A percentile compares a stretch with the other conserved stretches of the same genome.
Evolutionary conservation across 805 yeast species (phyloP).

Genomic region (Metschnikowia kunwiensis): DNA sequence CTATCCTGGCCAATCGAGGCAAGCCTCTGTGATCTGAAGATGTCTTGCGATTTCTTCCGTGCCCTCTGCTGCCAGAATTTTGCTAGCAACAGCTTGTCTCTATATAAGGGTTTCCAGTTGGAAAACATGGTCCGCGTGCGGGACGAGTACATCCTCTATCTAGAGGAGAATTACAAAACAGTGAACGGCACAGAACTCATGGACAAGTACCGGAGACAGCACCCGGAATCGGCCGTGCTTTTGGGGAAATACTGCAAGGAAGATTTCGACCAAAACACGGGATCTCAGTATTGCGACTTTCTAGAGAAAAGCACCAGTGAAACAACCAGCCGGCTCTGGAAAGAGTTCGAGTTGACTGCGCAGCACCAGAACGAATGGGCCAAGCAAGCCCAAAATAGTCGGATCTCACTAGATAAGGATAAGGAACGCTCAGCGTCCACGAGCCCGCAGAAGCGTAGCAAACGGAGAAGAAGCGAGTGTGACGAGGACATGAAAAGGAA

Average conservation of each 20-base stretch:
- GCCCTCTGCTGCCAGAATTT: slow-evolving; percentile 23
- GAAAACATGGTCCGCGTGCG: slow-evolving; percentile 23
- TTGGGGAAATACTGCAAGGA: slow-evolving; percentile 4
- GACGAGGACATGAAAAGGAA: background rate
- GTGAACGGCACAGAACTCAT: slow-evolving; percentile 35
- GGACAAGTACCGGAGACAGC: slow-evolving; percentile 24
- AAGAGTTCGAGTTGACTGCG: background rate
- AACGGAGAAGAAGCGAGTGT: slow-evolving; percentile 3
- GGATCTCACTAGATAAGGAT: too few species aligned
- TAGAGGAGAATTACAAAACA: slow-evolving; percentile 33
- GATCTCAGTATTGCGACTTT: slow-evolving; percentile 3
- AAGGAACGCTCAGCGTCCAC: too few species aligned
- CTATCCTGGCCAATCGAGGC: slow-evolving; percentile 25
- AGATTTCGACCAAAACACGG: slow-evolving; percentile 1
- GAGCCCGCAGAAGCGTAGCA: too few species aligned
- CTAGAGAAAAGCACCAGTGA: background rate
- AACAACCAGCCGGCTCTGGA: background rate
- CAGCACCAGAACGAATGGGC: background rate
- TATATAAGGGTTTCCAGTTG: slow-evolving; percentile 20
- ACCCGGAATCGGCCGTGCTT: slow-evolving; percentile 8
- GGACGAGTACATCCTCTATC: slow-evolving; percentile 32
- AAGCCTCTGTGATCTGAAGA: slow-evolving; percentile 4
- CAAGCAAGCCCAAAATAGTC: too few species aligned
- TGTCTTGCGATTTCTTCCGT: slow-evolving; percentile 18
- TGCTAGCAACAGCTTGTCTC: slow-evolving; percentile 21